Base-by-base conservation (phyloP, 2,329 filamentous ascomycete species). In the Trichoderma hamatum region DNA sequence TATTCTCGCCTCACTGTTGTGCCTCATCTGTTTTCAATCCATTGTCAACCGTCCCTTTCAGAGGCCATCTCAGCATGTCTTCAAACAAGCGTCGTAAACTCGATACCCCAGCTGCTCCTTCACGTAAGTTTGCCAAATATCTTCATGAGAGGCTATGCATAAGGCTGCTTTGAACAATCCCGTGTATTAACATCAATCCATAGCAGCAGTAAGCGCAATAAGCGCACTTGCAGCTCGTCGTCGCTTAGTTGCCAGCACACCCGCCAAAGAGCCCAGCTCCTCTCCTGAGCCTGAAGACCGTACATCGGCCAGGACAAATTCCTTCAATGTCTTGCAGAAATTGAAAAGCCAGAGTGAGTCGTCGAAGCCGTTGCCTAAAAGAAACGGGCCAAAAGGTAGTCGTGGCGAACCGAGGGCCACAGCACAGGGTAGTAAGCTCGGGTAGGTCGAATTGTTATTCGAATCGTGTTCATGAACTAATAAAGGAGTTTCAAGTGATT, bases 191-290 rank as follows among this genome's bases (percentile, higher is more conserved):
- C 26, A 11, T 11, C 21, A n/a, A 26, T 39, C 58, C 28, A 49
- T 30, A 71, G 72, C 72, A 68, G 72, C 75, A 3, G 74, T 76
- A 68, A 80, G 77, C 51, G 79, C 80, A n/a, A 71, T 80, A n/a
- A 80, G 78, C 70, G 79, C 80, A 6, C 71, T 81, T 24, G 77
- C 79, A 39, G 80, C 79, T 69, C 75, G 78, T 16, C 75, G 79
- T 34, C 77, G 74, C 13, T 71, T 75, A 21, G 72, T 68, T 19
- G 71, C 70, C 19, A 69, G 71, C 30, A 68, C 68, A 59, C 71
- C 71, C 13, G 69, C 71, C 34, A 71, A 63, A 13, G 64, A 71
- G 16, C 49, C 62, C 16, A 49, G 64, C 24, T 39, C 71, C 1
- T 58, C 72, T 39, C 58, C 71, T 16, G 73, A 73, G 28, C 46